Conservation (phyloP, 2,329 filamentous ascomycete species). For the Fusarium luffae region DNA sequence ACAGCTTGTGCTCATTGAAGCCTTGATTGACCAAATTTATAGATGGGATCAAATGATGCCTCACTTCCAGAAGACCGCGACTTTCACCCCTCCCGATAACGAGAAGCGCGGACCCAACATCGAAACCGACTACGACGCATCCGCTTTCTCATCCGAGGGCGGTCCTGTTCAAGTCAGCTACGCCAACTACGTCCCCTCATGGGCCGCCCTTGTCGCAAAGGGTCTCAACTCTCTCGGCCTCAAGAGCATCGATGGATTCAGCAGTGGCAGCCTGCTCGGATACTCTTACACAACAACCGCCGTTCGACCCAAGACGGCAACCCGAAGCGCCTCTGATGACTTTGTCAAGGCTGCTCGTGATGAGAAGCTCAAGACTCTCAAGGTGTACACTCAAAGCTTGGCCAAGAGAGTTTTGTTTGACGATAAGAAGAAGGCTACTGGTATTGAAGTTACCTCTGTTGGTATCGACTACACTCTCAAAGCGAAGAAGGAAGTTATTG, state of each 20-base stretch:
- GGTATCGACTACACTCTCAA: conserved; percentile 33
- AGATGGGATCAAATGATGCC: conserved; percentile 44
- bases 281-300: conserved; percentile 42
- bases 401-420: conserved; percentile 60
- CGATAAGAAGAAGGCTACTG: conserved; percentile 52
- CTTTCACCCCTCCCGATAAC: conserved; percentile 43
- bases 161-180: conserved; percentile 46
- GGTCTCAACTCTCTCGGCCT: conserved; percentile 45
- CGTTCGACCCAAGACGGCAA: conserved; percentile 31
- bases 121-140: conserved; percentile 42
- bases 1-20: rapidly evolving
- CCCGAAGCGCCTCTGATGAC: conserved; percentile 44
- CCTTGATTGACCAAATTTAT: rapidly evolving
- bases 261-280: conserved; percentile 40
- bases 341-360: conserved; percentile 45
- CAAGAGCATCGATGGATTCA: conserved; percentile 36
- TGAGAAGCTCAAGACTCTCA: conserved; percentile 48
- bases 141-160: conserved; percentile 40
- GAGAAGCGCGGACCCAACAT: conserved; percentile 35
- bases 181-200: conserved; percentile 42
- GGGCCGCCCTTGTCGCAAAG: conserved; percentile 38
- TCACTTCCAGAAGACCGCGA: conserved; percentile 45
- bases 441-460: conserved; percentile 47
- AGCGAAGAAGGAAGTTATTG: conserved; percentile 34
- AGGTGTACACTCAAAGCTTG: conserved; percentile 54